Conservation (phyloP, 2,329 filamentous ascomycete species). For the Ophiostoma angusticollis region DNA sequence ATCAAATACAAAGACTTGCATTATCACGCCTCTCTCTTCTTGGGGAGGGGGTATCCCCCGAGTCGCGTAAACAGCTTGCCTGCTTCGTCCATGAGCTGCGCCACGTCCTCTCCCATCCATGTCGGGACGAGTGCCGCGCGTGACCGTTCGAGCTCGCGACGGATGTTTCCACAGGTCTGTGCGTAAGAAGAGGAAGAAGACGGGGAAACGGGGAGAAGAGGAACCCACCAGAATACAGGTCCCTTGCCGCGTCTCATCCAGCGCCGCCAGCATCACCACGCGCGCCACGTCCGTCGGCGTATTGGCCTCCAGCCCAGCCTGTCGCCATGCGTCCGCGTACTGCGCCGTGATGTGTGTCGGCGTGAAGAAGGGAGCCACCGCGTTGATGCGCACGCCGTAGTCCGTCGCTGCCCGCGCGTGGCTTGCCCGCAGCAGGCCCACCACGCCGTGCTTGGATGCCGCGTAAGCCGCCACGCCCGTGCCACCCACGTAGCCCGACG, state of each 20-base stretch:
- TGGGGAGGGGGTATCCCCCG: slow-evolving; percentile 22
- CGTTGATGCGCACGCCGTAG: slow-evolving; percentile 26
- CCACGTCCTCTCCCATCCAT: slow-evolving; percentile 23
- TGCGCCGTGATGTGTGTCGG: slow-evolving; percentile 29
- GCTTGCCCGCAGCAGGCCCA: slow-evolving; percentile 11
- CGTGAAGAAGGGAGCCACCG: slow-evolving; percentile 31
- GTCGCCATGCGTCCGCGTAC: slow-evolving; percentile 24
- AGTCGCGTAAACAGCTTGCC: slow-evolving; percentile 23
- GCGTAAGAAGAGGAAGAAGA: too few species aligned
- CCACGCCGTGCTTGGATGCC: slow-evolving; percentile 13
- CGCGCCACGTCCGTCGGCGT: slow-evolving; percentile 26
- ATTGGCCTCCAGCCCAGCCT: slow-evolving; percentile 25
- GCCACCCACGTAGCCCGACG: slow-evolving; percentile 18
- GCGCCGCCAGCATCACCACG: slow-evolving; percentile 23
- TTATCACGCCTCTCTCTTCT: slow-evolving; percentile 2
- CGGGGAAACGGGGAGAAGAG: not conserved
- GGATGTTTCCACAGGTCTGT: slow-evolving; percentile 18
- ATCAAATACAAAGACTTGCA: not conserved
- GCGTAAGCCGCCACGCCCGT: slow-evolving; percentile 16
- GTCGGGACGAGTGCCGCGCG: slow-evolving; percentile 17
- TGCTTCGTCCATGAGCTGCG: slow-evolving; percentile 19
- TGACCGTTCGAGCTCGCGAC: slow-evolving; percentile 20
- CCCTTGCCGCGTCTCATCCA: slow-evolving; percentile 20
- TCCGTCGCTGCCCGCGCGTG: slow-evolving; percentile 16
- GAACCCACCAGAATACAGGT: slow-evolving; percentile 17